phyloP scores from a whole-genome alignment of 257 asterid species.

The Petrea volubilis region DNA sequence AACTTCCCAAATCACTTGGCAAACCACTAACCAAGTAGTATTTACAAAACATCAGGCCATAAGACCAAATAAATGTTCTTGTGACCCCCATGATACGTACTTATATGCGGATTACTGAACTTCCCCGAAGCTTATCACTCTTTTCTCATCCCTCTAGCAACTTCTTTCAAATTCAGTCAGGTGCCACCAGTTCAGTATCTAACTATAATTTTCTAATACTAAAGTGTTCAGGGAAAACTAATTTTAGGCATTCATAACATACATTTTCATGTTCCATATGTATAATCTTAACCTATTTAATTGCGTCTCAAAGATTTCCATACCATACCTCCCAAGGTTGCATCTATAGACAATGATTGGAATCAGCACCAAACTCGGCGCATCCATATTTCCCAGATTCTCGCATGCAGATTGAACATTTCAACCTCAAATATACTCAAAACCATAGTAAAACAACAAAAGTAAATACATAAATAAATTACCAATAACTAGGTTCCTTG shows the following conservation, averaged over 20 bases:
- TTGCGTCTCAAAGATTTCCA: no score
- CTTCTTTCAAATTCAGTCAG: not conserved
- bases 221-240: not conserved
- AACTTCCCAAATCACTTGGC: no score
- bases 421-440: not conserved
- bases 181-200: not conserved
- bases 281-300: not conserved
- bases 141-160: not conserved
- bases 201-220: not conserved
- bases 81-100: not conserved
- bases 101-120: not conserved
- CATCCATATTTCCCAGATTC: not conserved
- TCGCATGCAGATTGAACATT: not conserved
- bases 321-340: not conserved
- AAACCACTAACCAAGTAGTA: no score
- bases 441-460: conserved; percentile 9
- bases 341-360: not conserved
- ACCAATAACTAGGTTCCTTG: conserved; percentile 91
- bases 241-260: not conserved
- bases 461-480: no score
- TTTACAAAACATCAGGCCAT: no score
- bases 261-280: not conserved
- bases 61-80: not conserved
- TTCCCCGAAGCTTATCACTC: not conserved
- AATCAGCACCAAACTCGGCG: not conserved